Percentiles rank a stretch among this genome's conserved stretches.
Conservation (phyloP, 192 early-diverging fungal genomes). For the Podochytrium sp. region DNA sequence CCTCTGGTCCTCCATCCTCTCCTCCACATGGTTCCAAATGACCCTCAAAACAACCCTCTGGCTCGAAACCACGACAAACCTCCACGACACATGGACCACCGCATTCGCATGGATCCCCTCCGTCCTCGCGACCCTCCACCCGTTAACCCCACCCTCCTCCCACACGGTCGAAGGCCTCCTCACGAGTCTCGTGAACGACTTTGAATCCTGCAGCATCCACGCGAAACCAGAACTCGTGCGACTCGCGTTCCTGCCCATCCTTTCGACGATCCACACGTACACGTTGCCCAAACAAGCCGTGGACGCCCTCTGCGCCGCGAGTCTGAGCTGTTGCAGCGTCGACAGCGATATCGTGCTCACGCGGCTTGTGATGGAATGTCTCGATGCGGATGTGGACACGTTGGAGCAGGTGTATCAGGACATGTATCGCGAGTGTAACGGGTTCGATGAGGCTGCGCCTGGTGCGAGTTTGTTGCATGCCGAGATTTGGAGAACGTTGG, state of each 20-base stretch:
- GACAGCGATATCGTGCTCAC: neutral
- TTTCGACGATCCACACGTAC: neutral
- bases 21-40: neutral
- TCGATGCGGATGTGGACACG: constrained; percentile 20
- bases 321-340: neutral
- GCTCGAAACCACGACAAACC: neutral
- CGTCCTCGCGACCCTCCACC: neutral
- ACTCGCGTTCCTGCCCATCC: neutral
- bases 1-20: neutral
- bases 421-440: constrained; percentile 22
- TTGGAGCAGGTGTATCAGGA: constrained; percentile 22
- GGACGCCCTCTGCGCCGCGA: neutral
- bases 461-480: neutral
- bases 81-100: neutral
- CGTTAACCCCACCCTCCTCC: neutral
- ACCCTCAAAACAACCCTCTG: constrained; percentile 8
- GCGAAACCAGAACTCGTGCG: constrained; percentile 9
- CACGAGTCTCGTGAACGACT: neutral
- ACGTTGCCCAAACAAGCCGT: neutral
- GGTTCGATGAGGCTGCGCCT: neutral
- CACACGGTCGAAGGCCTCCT: neutral
- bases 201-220: neutral
- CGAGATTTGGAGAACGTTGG: neutral
- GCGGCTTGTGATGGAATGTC: constrained; percentile 1
- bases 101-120: constrained; percentile 22